These are phyloP conservation scores for Begonia loranthoides DNA, from an alignment of 306 rosid species.

Conservation along the genomic window DNA sequence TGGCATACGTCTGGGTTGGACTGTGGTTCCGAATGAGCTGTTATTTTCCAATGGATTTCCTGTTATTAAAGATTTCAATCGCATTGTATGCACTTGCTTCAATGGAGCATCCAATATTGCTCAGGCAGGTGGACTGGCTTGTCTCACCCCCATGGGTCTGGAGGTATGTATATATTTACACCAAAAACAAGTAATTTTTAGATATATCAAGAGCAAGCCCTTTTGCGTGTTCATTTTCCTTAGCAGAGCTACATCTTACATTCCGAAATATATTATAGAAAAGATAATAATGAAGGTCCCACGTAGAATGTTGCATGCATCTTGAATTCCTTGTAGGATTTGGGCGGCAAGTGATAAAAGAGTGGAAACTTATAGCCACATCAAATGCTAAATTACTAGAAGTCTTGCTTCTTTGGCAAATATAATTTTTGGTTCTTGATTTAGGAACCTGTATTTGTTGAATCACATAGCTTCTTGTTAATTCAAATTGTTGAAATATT, in stretches of 20 bases:
- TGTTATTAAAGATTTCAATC: constrained; percentile 22
- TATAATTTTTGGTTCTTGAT: too few species aligned
- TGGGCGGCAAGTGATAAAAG: too few species aligned
- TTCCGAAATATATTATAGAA: too few species aligned
- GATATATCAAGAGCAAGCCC: not conserved
- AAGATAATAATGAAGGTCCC: too few species aligned
- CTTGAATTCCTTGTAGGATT: too few species aligned
- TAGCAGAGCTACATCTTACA: too few species aligned
- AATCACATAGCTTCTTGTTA: not conserved
- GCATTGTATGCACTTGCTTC: constrained; percentile 29
- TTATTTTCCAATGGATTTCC: constrained; percentile 24
- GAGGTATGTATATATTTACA: constrained; percentile 9
- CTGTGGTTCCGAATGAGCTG: constrained; percentile 26
- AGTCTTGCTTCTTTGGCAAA: too few species aligned
- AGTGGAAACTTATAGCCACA: too few species aligned
- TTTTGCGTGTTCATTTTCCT: too few species aligned
- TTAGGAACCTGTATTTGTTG: too few species aligned
- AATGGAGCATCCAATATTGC: constrained; percentile 28
- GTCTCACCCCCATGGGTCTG: constrained; percentile 23
- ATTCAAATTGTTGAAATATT: not conserved
- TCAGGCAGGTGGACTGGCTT: constrained; percentile 35
- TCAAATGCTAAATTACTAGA: too few species aligned
- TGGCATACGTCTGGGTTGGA: constrained; percentile 27
- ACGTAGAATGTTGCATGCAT: too few species aligned
- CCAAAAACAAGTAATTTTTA: not conserved